Conservation (phyloP, 768 basidiomycete species). For the Collybia nuda region DNA sequence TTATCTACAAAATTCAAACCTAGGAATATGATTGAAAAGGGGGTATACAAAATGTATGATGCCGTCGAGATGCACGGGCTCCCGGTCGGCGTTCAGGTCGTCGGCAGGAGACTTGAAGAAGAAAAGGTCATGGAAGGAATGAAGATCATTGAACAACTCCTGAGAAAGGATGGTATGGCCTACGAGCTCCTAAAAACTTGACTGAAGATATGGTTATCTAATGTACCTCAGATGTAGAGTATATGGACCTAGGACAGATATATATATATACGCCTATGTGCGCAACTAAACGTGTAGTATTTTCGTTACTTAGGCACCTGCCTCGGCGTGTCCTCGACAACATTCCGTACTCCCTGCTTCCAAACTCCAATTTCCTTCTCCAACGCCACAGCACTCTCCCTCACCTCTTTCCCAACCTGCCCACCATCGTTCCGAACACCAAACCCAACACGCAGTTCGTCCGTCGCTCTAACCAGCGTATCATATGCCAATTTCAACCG, state of each 20-base stretch:
- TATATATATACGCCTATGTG: too few species aligned
- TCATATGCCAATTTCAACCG: slow-evolving; percentile 66
- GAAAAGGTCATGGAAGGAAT: slow-evolving; percentile 64
- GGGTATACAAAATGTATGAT: slow-evolving; percentile 51
- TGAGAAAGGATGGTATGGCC: slow-evolving; percentile 24
- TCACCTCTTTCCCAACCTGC: slow-evolving; percentile 60
- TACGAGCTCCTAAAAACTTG: slow-evolving; percentile 16
- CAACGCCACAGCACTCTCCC: slow-evolving; percentile 56
- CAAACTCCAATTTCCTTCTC: slow-evolving; percentile 77
- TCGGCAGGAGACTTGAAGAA: slow-evolving; percentile 60
- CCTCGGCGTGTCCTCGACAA: slow-evolving; percentile 40
- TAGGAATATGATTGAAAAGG: slow-evolving; percentile 43
- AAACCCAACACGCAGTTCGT: slow-evolving; percentile 70
- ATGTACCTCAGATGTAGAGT: not conserved
- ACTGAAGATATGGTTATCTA: not conserved
- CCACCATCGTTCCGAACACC: slow-evolving; percentile 72
- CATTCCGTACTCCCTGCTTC: slow-evolving; percentile 61
- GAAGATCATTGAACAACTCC: slow-evolving; percentile 44
- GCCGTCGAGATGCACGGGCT: slow-evolving; percentile 54
- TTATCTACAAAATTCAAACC: slow-evolving; percentile 25
- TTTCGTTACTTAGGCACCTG: not conserved
- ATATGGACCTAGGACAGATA: too few species aligned
- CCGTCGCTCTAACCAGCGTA: slow-evolving; percentile 58
- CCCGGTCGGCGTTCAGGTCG: slow-evolving; percentile 61
- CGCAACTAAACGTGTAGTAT: not conserved